Evolutionary conservation across 2,329 filamentous ascomycete genomes (phyloP), one percentile per base, ranked within the genome.

Genomic region (Metarhizium guizhouense): DNA sequence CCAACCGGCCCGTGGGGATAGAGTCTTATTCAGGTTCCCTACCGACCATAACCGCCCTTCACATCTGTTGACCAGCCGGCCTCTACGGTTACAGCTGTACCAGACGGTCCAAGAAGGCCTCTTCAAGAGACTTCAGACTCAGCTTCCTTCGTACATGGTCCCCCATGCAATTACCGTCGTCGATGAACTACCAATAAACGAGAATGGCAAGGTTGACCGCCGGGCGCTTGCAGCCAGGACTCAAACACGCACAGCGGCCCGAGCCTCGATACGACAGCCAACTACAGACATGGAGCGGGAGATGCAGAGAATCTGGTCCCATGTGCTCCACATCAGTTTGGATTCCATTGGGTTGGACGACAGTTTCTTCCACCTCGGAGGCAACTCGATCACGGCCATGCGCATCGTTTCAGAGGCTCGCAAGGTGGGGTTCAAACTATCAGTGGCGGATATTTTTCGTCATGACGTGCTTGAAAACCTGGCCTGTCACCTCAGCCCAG

Each of bases 191-290:
- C 61, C 61, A 1, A 16, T 61, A 25, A 61, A 57, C 40, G 45
- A 29, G 3, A 60, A 59, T 34, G 57, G 60, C 6, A 63, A 63
- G 51, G 45, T 57, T 16, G 61, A 63, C 34, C 60, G 61, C 4
- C 54, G 34, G n/a, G 49, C 42, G 32, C 32, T 11, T 34, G 32
- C 10, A 11, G 32, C 32, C 32, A 34, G 10, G 10, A 11, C 25
- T 25, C 25, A 11, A 34, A 34, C 32, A 34, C 11, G 38, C 11
- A 25, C 38, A 40, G 38, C 5, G 8, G 38, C 11, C 10, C 38
- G 13, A 16, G 11, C 25, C 25, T 25, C 25, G 25, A 25, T 25
- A 13, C 5, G 14, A 25, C 3, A 25, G 25, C 25, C 25, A 25
- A 25, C 25, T 25, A 25, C 25, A 25, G 25, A 25, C 25, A 5